Evolutionary conservation across 2,329 filamentous ascomycete species (phyloP).

Genomic region (Colletotrichum chlorophyti): DNA sequence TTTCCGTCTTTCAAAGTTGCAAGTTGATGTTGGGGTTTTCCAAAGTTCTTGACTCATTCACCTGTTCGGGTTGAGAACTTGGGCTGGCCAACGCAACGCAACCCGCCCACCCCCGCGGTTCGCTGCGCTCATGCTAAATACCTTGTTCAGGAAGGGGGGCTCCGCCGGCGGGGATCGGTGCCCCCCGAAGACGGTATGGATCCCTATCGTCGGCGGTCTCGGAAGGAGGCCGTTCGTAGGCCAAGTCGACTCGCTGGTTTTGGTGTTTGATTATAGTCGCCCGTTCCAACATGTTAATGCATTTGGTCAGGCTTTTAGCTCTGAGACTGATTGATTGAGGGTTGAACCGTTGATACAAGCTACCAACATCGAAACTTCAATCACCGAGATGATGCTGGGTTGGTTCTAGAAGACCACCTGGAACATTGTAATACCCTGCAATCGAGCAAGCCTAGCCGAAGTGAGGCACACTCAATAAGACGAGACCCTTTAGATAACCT

Average conservation of each 20-base stretch:
- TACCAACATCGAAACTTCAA: too few species aligned
- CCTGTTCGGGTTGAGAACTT: too few species aligned
- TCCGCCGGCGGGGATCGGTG: conserved; percentile 11
- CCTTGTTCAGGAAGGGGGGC: not conserved
- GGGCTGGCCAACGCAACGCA: not conserved
- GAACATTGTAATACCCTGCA: conserved; percentile 12
- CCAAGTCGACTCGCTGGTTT: not conserved
- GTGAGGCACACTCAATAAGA: not conserved
- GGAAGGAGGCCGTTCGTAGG: conserved; percentile 6
- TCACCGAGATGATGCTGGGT: too few species aligned
- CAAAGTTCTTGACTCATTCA: conserved; percentile 13
- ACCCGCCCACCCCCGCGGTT: conserved; percentile 22
- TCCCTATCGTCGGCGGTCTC: conserved; percentile 12
- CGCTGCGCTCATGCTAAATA: not conserved
- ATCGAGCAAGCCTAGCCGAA: conserved; percentile 18
- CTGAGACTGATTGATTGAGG: not conserved
- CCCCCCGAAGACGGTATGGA: conserved; percentile 4
- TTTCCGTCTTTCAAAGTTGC: too few species aligned
- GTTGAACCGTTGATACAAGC: conserved; percentile 3
- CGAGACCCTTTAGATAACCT: conserved; percentile 1
- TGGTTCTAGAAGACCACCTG: conserved; percentile 23
- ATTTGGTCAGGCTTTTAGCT: not conserved
- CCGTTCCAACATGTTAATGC: too few species aligned
- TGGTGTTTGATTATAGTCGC: too few species aligned
- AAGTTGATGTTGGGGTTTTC: conserved; percentile 17